Base-by-base conservation (phyloP, 1,284 basidiomycete genomes). In the Ustilago trichophora region DNA sequence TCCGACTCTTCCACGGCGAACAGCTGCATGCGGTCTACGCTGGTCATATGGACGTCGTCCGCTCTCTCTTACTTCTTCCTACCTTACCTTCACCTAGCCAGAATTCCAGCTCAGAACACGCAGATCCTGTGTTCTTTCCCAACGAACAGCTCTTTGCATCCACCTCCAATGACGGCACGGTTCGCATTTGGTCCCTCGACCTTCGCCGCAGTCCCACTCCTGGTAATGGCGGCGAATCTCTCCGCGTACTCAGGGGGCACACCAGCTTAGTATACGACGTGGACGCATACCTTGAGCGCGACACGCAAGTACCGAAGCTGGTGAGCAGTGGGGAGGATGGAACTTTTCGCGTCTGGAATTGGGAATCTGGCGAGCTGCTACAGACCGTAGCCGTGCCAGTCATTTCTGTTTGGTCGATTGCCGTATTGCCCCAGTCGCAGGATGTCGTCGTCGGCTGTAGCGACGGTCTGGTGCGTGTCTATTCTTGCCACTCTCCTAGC, bases 11-110 rank as follows among this genome's bases (percentile, higher is more conserved):
- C 27, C 42, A 67, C 15, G 69, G 65, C 18, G 66, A 75, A 3
- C 53, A 66, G 41, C 43, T 69, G 15, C 29, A 49, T 19, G 36
- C 52, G 4, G 64, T 69, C 13, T 75, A 62, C 26, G 57, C 52
- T 9, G 71, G 73, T 7, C 71, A 73, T n/a, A 56, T 24, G 19
- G 73, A 75, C 24, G 73, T 75, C 15, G 66, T 73, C 4, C 54
- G 73, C 11, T 45, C 51, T 11, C 26, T 73, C 7, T 29, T 29
- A 15, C 25, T 73, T 0, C 45, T 73, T 0, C 60, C 57, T 1
- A 6, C 32, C 1, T 24, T 58, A 6, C 34, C 47, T 6, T 6
- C n/a, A n/a, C n/a, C n/a, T 67, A 21, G 29, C 53, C 48, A 47
- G n/a, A 12, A 16, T 34, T 16, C 6, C 6, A 6, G 12, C 6